Base-by-base conservation (phyloP, 495 filamentous ascomycete species). In the Lasiosphaeris hirsuta region DNA sequence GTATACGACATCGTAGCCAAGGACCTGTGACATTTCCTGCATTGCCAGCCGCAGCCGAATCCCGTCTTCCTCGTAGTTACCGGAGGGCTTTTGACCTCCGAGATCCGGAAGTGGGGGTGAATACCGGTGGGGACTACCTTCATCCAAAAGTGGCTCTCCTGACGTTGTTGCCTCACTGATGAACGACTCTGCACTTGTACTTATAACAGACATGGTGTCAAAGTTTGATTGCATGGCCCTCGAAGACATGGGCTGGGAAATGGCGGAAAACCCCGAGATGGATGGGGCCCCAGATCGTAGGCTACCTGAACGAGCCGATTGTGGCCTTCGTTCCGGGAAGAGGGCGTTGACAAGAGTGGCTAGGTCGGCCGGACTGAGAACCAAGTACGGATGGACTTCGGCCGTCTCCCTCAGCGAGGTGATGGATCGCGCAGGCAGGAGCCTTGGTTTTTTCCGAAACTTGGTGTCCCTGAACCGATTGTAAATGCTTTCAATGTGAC, bases 401-500 rank as follows among this genome's bases (percentile, higher is more conserved):
- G 78, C 75, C 10, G 86, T 89, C 68, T 89, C 86, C 53, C 84
- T 73, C 7, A 87, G 75, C 11, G 86, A 88, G 34, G 86, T 87
- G 49, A 88, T 83, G 35, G 85, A 85, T 57, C 83, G 78, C 38
- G 85, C 84, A 3, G 84, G 84, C 46, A 88, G 77, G 34, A 90
- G 77, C 51, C 85, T 79, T 15, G 86, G 78, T 54, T 82, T 51
- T 75, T 74, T 63, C 72, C 76, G 61, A 71, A 71, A 52, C 76
- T 76, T 46, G 42, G 61, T 75, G 55, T 76, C 75, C 57, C 79
- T 80, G 67, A 93, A 88, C 35, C 85, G 81, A 54, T 72, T 71
- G 63, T 91, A 77, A 68, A 96, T 89, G 56, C 78, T 90, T 58
- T 90, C 88, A 56, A 95, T 86, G 69, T 90, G 89, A 19, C 73